Evolutionary conservation across 176 grass and related monocot species (phyloP).

Genomic region (Oryza australiensis): DNA sequence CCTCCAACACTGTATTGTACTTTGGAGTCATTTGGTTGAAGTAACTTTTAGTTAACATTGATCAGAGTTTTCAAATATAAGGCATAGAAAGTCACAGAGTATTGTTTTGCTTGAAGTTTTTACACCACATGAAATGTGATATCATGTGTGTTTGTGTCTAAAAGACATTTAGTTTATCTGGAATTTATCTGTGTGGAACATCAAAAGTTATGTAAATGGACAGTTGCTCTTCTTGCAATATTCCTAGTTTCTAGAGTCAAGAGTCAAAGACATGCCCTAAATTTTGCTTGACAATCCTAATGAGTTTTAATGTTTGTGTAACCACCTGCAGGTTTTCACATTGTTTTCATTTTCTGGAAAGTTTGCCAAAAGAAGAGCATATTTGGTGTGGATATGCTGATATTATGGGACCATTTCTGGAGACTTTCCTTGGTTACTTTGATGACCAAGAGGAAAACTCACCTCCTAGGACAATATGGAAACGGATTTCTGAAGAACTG

Average conservation of each 20-base stretch:
- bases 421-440: slow-evolving; percentile 81
- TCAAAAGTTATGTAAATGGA: slow-evolving; percentile 9
- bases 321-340: slow-evolving; percentile 76
- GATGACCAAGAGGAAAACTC: slow-evolving; percentile 50
- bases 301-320: slow-evolving; percentile 32
- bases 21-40: neutral
- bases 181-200: slow-evolving; percentile 7
- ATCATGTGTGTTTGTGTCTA: neutral
- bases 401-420: slow-evolving; percentile 80
- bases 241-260: neutral
- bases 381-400: slow-evolving; percentile 86
- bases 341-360: slow-evolving; percentile 76
- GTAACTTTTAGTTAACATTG: neutral
- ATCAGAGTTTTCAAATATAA: neutral
- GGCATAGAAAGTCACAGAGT: neutral
- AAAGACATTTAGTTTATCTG: slow-evolving; percentile 15
- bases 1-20: neutral
- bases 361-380: slow-evolving; percentile 53
- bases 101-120: neutral
- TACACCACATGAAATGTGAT: neutral
- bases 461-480: slow-evolving; percentile 65
- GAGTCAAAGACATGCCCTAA: neutral
- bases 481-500: slow-evolving; percentile 69
- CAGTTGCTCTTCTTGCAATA: neutral
- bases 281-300: slow-evolving; percentile 3